A percentile compares a stretch with the other conserved stretches of the same genome.
phyloP scores from a whole-genome alignment of 768 basidiomycete species.

The Phanerochaete sordida region DNA sequence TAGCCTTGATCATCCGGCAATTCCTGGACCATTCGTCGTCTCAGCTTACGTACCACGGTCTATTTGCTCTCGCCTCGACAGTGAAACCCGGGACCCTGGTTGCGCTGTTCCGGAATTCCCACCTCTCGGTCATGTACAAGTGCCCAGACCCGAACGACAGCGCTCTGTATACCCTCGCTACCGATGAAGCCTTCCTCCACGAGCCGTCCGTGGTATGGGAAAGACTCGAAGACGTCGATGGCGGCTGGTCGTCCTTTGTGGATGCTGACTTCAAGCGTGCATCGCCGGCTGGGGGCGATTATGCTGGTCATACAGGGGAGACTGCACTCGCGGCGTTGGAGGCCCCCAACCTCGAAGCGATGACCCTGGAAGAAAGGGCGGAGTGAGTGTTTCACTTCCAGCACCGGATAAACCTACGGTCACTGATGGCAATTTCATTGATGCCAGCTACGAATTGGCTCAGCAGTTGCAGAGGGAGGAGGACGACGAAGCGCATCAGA shows the following conservation, averaged over 20 bases:
- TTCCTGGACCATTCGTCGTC: conserved; percentile 73
- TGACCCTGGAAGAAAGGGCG: conserved; percentile 41
- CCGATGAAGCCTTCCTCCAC: conserved; percentile 75
- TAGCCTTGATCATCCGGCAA: conserved; percentile 63
- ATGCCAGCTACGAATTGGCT: conserved; percentile 61
- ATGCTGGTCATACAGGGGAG: conserved; percentile 69
- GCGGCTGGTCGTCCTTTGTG: conserved; percentile 71
- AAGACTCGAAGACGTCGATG: conserved; percentile 84
- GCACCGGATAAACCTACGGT: conserved; percentile 5
- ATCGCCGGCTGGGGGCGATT: conserved; percentile 76
- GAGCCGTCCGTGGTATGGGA: conserved; percentile 90
- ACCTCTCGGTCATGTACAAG: conserved; percentile 85
- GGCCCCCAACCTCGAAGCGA: conserved; percentile 35
- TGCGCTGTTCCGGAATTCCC: conserved; percentile 90
- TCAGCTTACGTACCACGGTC: conserved; percentile 85
- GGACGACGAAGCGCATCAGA: conserved; percentile 41
- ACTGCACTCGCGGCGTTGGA: conserved; percentile 51
- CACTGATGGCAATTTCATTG: background rate
- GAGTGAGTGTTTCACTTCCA: conserved; percentile 48
- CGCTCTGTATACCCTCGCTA: conserved; percentile 77
- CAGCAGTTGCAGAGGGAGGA: conserved; percentile 79
- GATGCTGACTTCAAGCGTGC: conserved; percentile 65
- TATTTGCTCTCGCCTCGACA: conserved; percentile 67
- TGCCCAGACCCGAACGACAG: conserved; percentile 31
- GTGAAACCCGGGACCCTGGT: conserved; percentile 55